Conservation (phyloP, 371 early-diverging fungal genomes). For the Nematocida homosporus region DNA sequence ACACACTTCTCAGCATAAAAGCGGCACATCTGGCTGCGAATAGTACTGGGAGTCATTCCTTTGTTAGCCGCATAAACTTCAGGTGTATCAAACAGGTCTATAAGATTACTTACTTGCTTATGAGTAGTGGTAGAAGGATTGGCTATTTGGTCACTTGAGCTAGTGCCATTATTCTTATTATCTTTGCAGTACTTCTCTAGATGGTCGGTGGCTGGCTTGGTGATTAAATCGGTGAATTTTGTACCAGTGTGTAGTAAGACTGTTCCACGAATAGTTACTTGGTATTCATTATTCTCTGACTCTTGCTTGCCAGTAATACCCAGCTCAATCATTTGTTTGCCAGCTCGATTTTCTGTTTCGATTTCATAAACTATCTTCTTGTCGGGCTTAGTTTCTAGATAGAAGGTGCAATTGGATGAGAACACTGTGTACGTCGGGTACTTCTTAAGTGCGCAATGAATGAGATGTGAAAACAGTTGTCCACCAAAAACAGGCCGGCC, state of each 20-base stretch:
- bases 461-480: conserved; percentile 24
- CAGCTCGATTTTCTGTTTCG: neutral
- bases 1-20: neutral
- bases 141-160: neutral
- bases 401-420: neutral
- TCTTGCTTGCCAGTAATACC: neutral
- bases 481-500: conserved; percentile 27
- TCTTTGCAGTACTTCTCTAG: neutral
- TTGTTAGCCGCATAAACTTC: neutral
- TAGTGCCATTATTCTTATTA: neutral
- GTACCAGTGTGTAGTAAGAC: neutral
- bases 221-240: neutral
- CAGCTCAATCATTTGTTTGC: neutral
- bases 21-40: neutral
- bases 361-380: neutral
- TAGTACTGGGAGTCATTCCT: neutral
- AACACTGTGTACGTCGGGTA: neutral
- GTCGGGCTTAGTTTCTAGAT: neutral
- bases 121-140: too few species aligned
- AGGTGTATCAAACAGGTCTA: neutral
- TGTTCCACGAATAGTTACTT: neutral
- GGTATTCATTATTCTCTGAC: neutral
- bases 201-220: neutral
- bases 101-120: too few species aligned
- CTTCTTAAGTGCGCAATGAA: conserved; percentile 1